These are phyloP conservation scores for Fusarium luffae DNA, from an alignment of 2,329 filamentous ascomycete species.

Conservation along the genomic window DNA sequence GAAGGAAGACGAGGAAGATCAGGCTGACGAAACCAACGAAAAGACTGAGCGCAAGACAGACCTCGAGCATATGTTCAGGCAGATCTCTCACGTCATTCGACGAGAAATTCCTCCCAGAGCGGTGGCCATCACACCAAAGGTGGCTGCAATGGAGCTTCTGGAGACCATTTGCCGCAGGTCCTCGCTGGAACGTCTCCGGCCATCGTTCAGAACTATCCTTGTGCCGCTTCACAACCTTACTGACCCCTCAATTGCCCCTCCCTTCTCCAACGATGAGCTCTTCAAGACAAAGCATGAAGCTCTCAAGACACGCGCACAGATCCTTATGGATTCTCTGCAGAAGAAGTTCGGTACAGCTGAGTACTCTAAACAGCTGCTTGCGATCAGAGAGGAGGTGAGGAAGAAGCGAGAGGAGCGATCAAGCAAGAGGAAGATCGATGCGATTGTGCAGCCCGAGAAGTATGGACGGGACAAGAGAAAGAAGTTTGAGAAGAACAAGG, in stretches of 20 bases:
- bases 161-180: conserved; percentile 74
- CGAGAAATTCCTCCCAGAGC: conserved; percentile 75
- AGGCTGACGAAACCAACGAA: conserved; percentile 57
- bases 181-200: conserved; percentile 64
- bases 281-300: conserved; percentile 77
- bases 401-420: conserved; percentile 78
- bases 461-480: conserved; percentile 82
- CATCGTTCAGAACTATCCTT: conserved; percentile 71
- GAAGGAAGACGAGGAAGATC: conserved; percentile 56
- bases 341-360: conserved; percentile 83
- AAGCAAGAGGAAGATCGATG: conserved; percentile 89
- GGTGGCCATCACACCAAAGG: conserved; percentile 76
- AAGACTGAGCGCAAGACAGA: conserved; percentile 54
- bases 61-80: conserved; percentile 80
- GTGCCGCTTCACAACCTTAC: conserved; percentile 82
- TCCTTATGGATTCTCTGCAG: conserved; percentile 84
- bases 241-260: conserved; percentile 78
- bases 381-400: conserved; percentile 78
- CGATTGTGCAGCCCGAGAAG: conserved; percentile 82
- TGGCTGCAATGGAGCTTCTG: conserved; percentile 78
- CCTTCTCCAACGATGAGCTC: conserved; percentile 75
- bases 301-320: conserved; percentile 77
- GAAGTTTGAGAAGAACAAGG: conserved; percentile 86
- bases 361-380: conserved; percentile 79
- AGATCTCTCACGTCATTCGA: conserved; percentile 81